Evolutionary conservation across 306 rosid genomes (phyloP), one percentile per base, ranked within the genome.

Genomic region (Lathyrus sativus): DNA sequence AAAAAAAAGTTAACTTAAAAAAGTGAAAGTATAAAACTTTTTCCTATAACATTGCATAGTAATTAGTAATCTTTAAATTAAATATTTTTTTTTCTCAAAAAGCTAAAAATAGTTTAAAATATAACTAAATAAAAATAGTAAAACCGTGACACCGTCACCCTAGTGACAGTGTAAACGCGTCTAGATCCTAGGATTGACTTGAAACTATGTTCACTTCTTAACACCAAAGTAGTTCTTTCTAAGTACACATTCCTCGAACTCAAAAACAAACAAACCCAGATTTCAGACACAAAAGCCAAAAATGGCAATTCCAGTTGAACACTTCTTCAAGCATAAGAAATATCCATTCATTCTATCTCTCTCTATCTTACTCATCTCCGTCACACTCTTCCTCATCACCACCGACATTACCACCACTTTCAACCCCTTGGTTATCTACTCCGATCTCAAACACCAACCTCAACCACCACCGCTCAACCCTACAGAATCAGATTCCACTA

Each of bases 311-410:
- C 33, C 83, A 62, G 77, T 61, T 35, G 72, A 69, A 15, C n/a
- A 53, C 8, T 73, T 88, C 60, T 53, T 87, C 68, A 78, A 78
- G 44, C 85, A 79, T 65, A 81, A 84, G 7, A 93, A 80, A 42
- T 78, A 69, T 83, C 96, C 89, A 0, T 88, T 90, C 85, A 39
- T 82, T 35, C 67, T 82, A 39, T 65, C 90, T 7, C 84, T 93
- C 79, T 29, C 81, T 1, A 29, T 85, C 18, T 72, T 87, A 44
- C 77, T 90, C 64, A 24, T 87, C 53, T 84, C 77, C 73, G 72
- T 83, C 65, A 38, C 76, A 0, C 1, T 87, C 73, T 86, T 93
- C 73, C 71, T 88, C 72, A 35, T 86, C 83, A 68, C 85, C 54
- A 55, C 9, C 61, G 39, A 35, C 39, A 42, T 35, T 51, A 31